Percentiles rank a stretch among this genome's conserved stretches.
phyloP scores from a whole-genome alignment of 768 basidiomycete species.

The Saitozyma sp. region DNA sequence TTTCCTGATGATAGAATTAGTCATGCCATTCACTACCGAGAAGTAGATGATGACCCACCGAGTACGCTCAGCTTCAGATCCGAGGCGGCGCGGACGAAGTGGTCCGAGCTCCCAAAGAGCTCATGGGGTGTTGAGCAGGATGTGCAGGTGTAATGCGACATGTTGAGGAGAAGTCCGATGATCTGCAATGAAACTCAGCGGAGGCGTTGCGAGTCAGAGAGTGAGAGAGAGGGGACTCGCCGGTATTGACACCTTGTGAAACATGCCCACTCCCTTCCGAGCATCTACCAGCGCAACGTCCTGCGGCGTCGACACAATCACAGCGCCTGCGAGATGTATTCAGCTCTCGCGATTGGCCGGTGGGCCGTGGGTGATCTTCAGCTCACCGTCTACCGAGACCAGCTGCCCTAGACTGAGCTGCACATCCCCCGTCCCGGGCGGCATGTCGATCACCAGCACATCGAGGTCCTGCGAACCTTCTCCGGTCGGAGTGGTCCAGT shows the following conservation, averaged over 20 bases:
- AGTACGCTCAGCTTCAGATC: conserved; percentile 66
- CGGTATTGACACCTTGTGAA: conserved; percentile 81
- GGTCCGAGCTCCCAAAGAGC: conserved; percentile 69
- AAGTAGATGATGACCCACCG: conserved; percentile 51
- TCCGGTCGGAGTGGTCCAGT: conserved; percentile 63
- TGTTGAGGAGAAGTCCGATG: conserved; percentile 81
- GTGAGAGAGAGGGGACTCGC: conserved; percentile 57
- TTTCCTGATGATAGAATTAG: conserved; percentile 52
- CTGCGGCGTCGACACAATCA: conserved; percentile 94
- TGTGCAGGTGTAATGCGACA: conserved; percentile 78
- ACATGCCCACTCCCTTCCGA: conserved; percentile 88
- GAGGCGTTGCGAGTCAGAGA: neutral
- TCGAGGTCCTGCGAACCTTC: conserved; percentile 61
- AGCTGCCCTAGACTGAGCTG: conserved; percentile 87
- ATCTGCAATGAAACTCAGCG: conserved; percentile 59
- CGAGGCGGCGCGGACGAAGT: conserved; percentile 64
- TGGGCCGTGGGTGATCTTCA: neutral
- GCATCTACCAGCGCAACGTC: conserved; percentile 90
- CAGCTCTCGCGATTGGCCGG: neutral
- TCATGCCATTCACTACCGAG: too few relatives aligned
- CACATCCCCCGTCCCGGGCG: conserved; percentile 95
- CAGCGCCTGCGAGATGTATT: conserved; percentile 62
- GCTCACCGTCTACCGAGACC: conserved; percentile 75
- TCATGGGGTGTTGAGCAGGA: conserved; percentile 66
- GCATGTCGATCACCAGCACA: conserved; percentile 89